A percentile compares a stretch with the other conserved stretches of the same genome.
phyloP scores from a whole-genome alignment of 108 stramenopile genomes.

The Cyclotella distinguenda region DNA sequence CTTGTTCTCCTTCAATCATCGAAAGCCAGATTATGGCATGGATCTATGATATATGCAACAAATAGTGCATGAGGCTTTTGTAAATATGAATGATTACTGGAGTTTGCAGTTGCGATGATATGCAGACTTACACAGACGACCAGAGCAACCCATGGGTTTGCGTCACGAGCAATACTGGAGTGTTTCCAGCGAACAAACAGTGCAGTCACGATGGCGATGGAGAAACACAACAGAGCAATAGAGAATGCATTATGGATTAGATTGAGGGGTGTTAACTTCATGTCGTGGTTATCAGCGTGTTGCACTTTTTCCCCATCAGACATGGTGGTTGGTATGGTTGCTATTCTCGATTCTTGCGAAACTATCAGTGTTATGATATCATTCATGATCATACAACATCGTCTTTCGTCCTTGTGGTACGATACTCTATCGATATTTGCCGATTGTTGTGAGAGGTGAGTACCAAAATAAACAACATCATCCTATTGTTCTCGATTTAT shows the following conservation, averaged over 20 bases:
- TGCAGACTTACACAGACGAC: constrained; percentile 47
- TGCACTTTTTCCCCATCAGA: no score
- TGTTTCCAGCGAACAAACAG: constrained; percentile 61
- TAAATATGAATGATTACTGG: no score
- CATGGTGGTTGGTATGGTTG: no score
- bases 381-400: no score
- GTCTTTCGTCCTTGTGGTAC: no score
- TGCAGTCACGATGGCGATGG: constrained; percentile 54
- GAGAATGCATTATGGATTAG: constrained; percentile 29
- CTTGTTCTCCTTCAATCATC: constrained; percentile 77
- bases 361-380: no score
- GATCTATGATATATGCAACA: background rate
- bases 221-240: constrained; percentile 55
- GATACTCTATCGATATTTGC: no score
- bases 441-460: no score
- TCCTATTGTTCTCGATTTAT: no score
- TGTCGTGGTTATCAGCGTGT: constrained; percentile 12
- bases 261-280: constrained; percentile 26
- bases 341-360: no score
- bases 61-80: no score
- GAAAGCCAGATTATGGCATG: constrained; percentile 57
- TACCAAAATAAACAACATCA: no score
- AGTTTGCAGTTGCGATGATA: background rate
- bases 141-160: constrained; percentile 53
- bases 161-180: constrained; percentile 54